A percentile compares a stretch with the other conserved stretches of the same genome.
Evolutionary conservation across 352 stramenopile genomes (phyloP).

Genomic region (Phytophthora idaei): DNA sequence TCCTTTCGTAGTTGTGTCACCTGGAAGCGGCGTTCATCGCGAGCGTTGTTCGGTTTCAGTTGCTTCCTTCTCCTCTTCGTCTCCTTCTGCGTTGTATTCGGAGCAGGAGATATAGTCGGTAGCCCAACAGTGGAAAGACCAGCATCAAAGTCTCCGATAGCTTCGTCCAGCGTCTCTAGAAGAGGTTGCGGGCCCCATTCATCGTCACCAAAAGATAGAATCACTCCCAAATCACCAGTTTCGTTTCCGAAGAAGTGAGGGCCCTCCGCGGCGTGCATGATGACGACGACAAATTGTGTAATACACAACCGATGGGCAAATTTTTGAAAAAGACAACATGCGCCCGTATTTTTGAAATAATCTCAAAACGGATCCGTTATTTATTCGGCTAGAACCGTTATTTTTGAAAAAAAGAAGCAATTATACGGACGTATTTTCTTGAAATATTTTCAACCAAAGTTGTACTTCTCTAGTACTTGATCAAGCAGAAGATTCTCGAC

Average conservation of each 20-base stretch:
- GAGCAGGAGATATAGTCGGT: neutral
- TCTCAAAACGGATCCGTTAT: too few relatives aligned
- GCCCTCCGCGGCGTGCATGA: too few relatives aligned
- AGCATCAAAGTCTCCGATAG: neutral
- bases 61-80: conserved; percentile 10
- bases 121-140: neutral
- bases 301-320: too few relatives aligned
- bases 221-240: neutral
- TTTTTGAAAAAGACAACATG: too few relatives aligned
- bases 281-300: neutral
- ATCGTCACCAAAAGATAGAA: neutral
- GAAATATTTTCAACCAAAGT: neutral
- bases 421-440: too few relatives aligned
- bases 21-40: conserved; percentile 25
- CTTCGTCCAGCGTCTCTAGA: neutral
- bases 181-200: neutral
- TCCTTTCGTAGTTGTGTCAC: conserved; percentile 16
- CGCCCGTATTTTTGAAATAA: too few relatives aligned
- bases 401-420: too few relatives aligned
- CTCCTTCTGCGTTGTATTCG: too few relatives aligned
- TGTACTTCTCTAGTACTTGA: conserved; percentile 14
- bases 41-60: conserved; percentile 25
- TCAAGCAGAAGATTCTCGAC: conserved; percentile 46
- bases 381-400: too few relatives aligned
- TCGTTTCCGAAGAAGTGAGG: neutral